Evolutionary conservation across 2,329 filamentous ascomycete species (phyloP).

Genomic region (Fusarium duplospermum): DNA sequence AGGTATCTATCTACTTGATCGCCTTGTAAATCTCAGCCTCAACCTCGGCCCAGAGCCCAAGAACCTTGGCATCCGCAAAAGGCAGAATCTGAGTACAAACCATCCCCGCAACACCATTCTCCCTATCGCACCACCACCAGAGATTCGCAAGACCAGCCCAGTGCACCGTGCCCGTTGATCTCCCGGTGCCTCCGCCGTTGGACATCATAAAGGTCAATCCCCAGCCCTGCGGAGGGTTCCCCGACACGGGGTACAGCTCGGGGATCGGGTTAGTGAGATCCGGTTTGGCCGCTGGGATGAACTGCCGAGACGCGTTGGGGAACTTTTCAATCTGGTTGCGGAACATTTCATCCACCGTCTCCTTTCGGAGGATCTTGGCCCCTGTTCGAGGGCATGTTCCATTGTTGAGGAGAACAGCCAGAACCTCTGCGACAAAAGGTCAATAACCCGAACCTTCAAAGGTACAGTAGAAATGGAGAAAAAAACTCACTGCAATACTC

Average conservation of each 20-base stretch:
- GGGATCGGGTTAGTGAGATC: constrained; percentile 59
- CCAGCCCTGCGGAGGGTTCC: constrained; percentile 71
- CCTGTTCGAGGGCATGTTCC: constrained; percentile 70
- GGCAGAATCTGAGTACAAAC: constrained; percentile 63
- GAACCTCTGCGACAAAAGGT: constrained; percentile 58
- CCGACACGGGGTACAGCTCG: constrained; percentile 61
- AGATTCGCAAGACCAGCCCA: constrained; percentile 72
- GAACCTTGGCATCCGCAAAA: constrained; percentile 57
- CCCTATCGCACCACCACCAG: constrained; percentile 73
- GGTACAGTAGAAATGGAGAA: background rate
- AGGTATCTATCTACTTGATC: constrained; percentile 10
- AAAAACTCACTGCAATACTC: constrained; percentile 67
- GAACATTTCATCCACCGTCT: constrained; percentile 73
- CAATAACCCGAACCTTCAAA: background rate
- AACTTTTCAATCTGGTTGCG: constrained; percentile 69
- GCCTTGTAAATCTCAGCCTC: constrained; percentile 54
- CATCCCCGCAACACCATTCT: constrained; percentile 67
- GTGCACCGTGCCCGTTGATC: constrained; percentile 61
- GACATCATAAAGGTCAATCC: constrained; percentile 69
- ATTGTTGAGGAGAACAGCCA: constrained; percentile 72
- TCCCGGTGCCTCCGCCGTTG: constrained; percentile 60
- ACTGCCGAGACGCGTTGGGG: constrained; percentile 62
- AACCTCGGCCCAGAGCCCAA: constrained; percentile 53
- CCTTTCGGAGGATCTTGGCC: constrained; percentile 62
- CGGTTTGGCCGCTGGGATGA: constrained; percentile 59